Percentiles rank a stretch among this genome's conserved stretches.
These are phyloP conservation scores for Carpinus viminea DNA, from an alignment of 306 rosid species.

Conservation along the genomic window DNA sequence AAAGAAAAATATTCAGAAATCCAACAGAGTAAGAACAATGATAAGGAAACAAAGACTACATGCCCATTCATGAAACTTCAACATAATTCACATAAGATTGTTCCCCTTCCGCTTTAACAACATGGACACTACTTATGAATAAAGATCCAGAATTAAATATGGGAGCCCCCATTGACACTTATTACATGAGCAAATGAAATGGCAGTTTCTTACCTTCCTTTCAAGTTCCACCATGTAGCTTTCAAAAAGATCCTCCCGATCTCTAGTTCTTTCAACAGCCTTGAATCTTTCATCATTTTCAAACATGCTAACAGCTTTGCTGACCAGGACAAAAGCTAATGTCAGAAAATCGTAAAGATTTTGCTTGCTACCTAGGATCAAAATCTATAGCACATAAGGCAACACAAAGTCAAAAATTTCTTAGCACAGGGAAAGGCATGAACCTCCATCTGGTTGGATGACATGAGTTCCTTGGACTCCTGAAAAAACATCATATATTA, in stretches of 20 bases:
- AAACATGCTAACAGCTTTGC: constrained; percentile 88
- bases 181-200: constrained; percentile 1
- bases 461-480: constrained; percentile 93
- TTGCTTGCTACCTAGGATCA: neutral
- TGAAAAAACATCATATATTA: constrained; percentile 34
- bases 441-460: constrained; percentile 97
- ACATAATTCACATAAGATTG: neutral
- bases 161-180: constrained; percentile 16
- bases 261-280: constrained; percentile 87
- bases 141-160: constrained; percentile 26
- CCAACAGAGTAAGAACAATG: neutral
- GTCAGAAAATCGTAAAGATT: constrained; percentile 32
- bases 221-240: constrained; percentile 96
- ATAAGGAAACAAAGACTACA: neutral
- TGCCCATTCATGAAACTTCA: neutral
- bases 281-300: constrained; percentile 92
- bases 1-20: neutral
- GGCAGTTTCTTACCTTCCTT: constrained; percentile 70
- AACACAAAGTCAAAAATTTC: constrained; percentile 14
- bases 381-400: constrained; percentile 8
- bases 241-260: constrained; percentile 92
- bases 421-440: constrained; percentile 28
- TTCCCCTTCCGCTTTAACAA: neutral
- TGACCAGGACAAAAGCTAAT: constrained; percentile 44
- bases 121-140: no score